Percentiles rank a stretch among this genome's conserved stretches.
phyloP scores from a whole-genome alignment of 192 early-diverging fungal species.

The Coemansia sp. region DNA sequence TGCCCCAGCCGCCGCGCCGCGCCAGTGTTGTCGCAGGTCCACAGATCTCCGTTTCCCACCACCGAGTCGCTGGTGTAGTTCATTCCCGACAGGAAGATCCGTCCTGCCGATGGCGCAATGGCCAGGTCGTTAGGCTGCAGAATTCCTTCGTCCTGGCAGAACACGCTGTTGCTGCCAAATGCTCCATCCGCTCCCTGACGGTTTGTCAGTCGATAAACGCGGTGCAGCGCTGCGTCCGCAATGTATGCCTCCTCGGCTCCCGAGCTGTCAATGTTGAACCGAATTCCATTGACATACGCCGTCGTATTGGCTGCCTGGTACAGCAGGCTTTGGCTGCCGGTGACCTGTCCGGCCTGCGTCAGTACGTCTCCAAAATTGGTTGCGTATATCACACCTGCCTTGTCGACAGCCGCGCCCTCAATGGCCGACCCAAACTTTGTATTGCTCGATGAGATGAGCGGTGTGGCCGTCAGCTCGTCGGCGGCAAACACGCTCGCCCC shows the following conservation, averaged over 20 bases:
- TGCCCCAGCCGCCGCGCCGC: slow-evolving; percentile 30
- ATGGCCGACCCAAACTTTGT: slow-evolving; percentile 52
- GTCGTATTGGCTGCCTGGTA: slow-evolving; percentile 19
- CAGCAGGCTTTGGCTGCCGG: slow-evolving; percentile 17
- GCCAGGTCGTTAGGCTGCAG: slow-evolving; percentile 58
- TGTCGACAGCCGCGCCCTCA: slow-evolving; percentile 57
- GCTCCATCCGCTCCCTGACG: slow-evolving; percentile 3
- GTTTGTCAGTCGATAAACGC: slow-evolving; percentile 32
- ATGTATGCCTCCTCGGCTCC: slow-evolving; percentile 38
- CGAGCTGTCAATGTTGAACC: slow-evolving; percentile 32
- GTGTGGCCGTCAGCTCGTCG: slow-evolving; percentile 13
- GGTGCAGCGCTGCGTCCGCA: slow-evolving; percentile 43
- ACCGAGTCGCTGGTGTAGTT: slow-evolving; percentile 35
- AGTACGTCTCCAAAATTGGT: slow-evolving; percentile 37
- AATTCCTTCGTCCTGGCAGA: slow-evolving; percentile 33
- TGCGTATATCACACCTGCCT: slow-evolving; percentile 52
- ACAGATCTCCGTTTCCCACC: slow-evolving; percentile 52
- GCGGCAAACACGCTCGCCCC: slow-evolving; percentile 8
- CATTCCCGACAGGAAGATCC: slow-evolving; percentile 49
- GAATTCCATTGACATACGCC: slow-evolving; percentile 53
- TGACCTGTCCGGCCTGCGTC: slow-evolving; percentile 12
- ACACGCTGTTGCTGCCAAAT: slow-evolving; percentile 14
- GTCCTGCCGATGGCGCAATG: slow-evolving; percentile 33
- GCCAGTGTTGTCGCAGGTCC: slow-evolving; percentile 49
- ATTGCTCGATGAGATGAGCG: slow-evolving; percentile 23